These are phyloP conservation scores for Globisporangium heterothallicum DNA, from an alignment of 352 stramenopile genomes.

Conservation along the genomic window DNA sequence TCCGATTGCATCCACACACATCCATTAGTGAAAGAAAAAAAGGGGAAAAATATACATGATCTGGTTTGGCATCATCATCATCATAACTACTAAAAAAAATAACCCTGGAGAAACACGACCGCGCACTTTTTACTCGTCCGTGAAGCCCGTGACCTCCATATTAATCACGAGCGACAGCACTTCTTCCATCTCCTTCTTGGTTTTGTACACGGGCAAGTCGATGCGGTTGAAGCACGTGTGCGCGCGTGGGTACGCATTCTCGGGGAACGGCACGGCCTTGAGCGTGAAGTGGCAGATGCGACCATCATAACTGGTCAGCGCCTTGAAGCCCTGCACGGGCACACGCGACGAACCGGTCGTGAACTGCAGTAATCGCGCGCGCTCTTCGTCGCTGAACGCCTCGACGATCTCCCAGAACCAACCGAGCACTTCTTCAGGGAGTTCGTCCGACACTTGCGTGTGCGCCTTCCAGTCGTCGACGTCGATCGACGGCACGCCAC, in stretches of 20 bases:
- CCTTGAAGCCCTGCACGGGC: conserved; percentile 62
- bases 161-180: conserved; percentile 93
- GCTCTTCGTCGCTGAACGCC: conserved; percentile 48
- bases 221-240: conserved; percentile 89
- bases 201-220: conserved; percentile 89
- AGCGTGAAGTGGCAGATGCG: conserved; percentile 58
- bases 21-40: background rate
- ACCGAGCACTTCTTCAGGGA: conserved; percentile 57
- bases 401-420: conserved; percentile 75
- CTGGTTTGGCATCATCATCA: too few relatives aligned
- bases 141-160: conserved; percentile 93
- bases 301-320: conserved; percentile 53
- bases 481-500: conserved; percentile 74
- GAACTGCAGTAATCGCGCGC: conserved; percentile 47
- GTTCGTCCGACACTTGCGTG: conserved; percentile 86
- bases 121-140: conserved; percentile 35
- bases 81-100: too few relatives aligned
- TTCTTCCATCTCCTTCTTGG: conserved; percentile 88
- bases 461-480: conserved; percentile 79
- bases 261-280: conserved; percentile 49
- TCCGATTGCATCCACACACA: too few relatives aligned
- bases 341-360: conserved; percentile 53
- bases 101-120: background rate
- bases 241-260: conserved; percentile 45
- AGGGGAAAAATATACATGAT: background rate